Base-by-base conservation (phyloP, 2,329 filamentous ascomycete species). In the Pseudogymnoascus sp. region DNA sequence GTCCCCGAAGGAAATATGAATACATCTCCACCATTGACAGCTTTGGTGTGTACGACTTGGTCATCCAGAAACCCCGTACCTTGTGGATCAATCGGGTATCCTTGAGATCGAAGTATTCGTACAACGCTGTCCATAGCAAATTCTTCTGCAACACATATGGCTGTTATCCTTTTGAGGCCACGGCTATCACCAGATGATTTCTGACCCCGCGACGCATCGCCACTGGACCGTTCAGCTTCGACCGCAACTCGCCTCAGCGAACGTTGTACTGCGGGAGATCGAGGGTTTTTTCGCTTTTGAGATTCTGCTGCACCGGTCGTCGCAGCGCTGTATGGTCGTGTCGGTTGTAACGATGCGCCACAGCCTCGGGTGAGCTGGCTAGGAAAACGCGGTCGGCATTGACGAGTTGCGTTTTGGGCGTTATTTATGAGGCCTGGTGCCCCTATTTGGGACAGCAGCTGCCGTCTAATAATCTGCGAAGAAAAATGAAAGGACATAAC, bases 1-100 rank as follows among this genome's bases (percentile, higher is more conserved):
- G 93, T 96, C 9, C 95, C 95, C 0, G 93, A 96, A 7, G 93
- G 92, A 68, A 99, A 99, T 63, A 99, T 88, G 72, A 97, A 97
- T 60, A 97, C 86, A 76, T 99, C 95, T 35, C 92, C 93, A 63
- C 85, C 81, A 71, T 85, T 83, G 64, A 82, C 79, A 7, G 80
- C 80, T 60, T 83, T 78, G 5, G 84, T 85, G 70, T 88, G 85
- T 59, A 88, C 82, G 5, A 88, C 84, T 69, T 87, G 84, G 66
- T 79, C 79, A 55, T 80, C 77, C 67, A 87, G 83, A 68, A 88
- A 87, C 12, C 80, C 82, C 11, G 81, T 85, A 59, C 75, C 77
- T 68, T 88, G 83, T 1, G 85, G 85, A 69, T 88, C 84, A 61
- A 88, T 81, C 41, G 77, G 75, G 70, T 87, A 88, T 59, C 83